Conservation (phyloP, 2,329 filamentous ascomycete species). For the Seiridium cupressi region DNA sequence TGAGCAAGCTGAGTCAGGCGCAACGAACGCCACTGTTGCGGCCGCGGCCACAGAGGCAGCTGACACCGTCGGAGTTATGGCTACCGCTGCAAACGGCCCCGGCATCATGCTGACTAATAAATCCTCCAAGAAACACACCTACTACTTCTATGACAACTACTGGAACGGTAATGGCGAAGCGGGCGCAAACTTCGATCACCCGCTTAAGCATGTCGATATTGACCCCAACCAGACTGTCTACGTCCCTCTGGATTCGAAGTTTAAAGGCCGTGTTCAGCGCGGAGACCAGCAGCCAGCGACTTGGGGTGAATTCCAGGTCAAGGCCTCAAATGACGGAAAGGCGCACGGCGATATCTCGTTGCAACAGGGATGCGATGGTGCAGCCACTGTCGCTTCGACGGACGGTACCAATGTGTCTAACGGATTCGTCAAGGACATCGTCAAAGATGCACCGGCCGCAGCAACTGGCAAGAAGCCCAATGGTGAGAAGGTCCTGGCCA, state of each 20-base stretch:
- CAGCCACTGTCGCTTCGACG: conserved; percentile 33
- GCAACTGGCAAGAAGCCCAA: conserved; percentile 30
- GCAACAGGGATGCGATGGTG: conserved; percentile 36
- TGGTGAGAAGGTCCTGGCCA: conserved; percentile 30
- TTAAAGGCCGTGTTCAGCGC: conserved; percentile 40
- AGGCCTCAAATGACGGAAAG: conserved; percentile 30
- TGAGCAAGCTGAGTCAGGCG: neutral
- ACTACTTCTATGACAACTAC: conserved; percentile 39
- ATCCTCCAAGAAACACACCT: conserved; percentile 27
- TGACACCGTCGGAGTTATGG: neutral
- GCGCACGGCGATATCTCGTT: conserved; percentile 36
- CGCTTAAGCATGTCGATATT: conserved; percentile 31
- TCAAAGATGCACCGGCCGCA: conserved; percentile 29
- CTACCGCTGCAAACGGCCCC: conserved; percentile 16
- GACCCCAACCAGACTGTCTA: conserved; percentile 25
- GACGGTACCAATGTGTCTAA: conserved; percentile 30
- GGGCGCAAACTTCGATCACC: conserved; percentile 37
- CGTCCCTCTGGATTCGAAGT: conserved; percentile 26
- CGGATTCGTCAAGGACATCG: conserved; percentile 29
- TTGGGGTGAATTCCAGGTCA: conserved; percentile 38
- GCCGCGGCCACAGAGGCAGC: neutral
- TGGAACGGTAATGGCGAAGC: conserved; percentile 37
- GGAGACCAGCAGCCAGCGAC: conserved; percentile 33
- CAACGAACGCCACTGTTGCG: neutral
- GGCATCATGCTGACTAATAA: conserved; percentile 37